Conservation (phyloP, 768 basidiomycete species). For the Rhizopogon salebrosus region DNA sequence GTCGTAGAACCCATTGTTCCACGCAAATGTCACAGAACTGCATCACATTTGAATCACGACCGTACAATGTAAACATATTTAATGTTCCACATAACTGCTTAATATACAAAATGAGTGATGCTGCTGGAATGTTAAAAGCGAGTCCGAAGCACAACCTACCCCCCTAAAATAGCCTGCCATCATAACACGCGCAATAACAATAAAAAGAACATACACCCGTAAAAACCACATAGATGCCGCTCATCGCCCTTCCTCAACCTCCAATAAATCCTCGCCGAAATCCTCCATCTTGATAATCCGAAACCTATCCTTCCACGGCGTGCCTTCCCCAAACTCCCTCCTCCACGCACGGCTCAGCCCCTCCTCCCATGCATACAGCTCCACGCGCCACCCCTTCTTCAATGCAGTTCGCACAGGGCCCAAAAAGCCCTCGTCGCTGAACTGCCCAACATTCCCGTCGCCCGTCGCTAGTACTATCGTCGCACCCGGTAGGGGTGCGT, state of each 20-base stretch:
- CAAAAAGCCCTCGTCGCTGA: slow-evolving; percentile 89
- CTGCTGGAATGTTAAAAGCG: too few species aligned
- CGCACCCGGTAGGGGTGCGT: slow-evolving; percentile 56
- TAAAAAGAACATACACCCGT: neutral
- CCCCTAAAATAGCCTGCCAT: neutral
- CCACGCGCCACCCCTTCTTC: slow-evolving; percentile 90
- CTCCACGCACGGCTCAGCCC: slow-evolving; percentile 77
- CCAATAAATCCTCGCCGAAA: slow-evolving; percentile 56
- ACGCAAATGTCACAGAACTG: too few species aligned
- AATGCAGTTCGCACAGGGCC: slow-evolving; percentile 84
- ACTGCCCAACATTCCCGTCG: slow-evolving; percentile 89
- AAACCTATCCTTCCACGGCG: slow-evolving; percentile 38
- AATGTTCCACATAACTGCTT: too few species aligned
- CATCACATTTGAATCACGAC: too few species aligned
- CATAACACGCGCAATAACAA: neutral
- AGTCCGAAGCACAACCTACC: neutral
- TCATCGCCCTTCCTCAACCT: slow-evolving; percentile 28
- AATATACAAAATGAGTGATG: too few species aligned
- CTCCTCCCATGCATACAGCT: slow-evolving; percentile 88
- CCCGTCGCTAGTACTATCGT: slow-evolving; percentile 93
- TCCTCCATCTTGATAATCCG: slow-evolving; percentile 61
- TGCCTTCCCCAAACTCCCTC: slow-evolving; percentile 60
- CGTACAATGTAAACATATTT: too few species aligned
- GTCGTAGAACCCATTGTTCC: too few species aligned
- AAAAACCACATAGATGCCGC: neutral